A percentile compares a stretch with the other conserved stretches of the same genome.
phyloP scores from a whole-genome alignment of 306 rosid species.

The Fragaria iinumae region DNA sequence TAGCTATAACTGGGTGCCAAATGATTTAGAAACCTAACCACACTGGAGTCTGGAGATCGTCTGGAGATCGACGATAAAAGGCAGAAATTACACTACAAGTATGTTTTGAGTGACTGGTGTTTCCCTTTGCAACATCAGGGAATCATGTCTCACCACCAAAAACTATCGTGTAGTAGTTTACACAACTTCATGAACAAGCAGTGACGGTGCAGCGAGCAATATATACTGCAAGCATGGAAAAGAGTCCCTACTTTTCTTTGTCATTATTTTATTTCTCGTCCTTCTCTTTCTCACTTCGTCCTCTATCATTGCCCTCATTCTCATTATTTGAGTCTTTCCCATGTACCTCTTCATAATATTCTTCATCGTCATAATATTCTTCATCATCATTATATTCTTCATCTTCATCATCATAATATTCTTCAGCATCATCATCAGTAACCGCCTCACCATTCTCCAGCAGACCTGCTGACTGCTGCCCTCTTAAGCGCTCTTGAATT shows the following conservation, averaged over 20 bases:
- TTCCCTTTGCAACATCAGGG: constrained; percentile 26
- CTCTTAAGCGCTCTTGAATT: constrained; percentile 84
- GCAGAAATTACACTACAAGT: neutral
- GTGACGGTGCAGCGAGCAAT: constrained; percentile 4
- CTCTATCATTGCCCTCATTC: constrained; percentile 27
- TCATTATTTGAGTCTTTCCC: constrained; percentile 17
- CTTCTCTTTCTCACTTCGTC: constrained; percentile 22
- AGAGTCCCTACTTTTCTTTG: constrained; percentile 7
- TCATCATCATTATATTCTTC: constrained; percentile 63
- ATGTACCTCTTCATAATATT: constrained; percentile 22
- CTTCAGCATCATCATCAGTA: constrained; percentile 46
- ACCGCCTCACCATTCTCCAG: constrained; percentile 52
- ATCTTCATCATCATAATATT: constrained; percentile 46
- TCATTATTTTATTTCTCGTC: constrained; percentile 31
- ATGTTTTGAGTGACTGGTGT: neutral
- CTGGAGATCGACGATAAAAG: constrained; percentile 3
- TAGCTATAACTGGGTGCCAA: neutral
- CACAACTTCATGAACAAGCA: constrained; percentile 11
- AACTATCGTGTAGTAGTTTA: neutral
- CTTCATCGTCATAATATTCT: constrained; percentile 26
- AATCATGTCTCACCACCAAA: constrained; percentile 22
- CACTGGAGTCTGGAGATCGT: constrained; percentile 15
- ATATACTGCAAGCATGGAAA: constrained; percentile 13
- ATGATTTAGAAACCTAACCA: neutral
- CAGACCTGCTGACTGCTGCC: constrained; percentile 51